Evolutionary conservation across 192 early-diverging fungal species (phyloP), one percentile per base, ranked within the genome.

Genomic region (Haplosporangium gracile): DNA sequence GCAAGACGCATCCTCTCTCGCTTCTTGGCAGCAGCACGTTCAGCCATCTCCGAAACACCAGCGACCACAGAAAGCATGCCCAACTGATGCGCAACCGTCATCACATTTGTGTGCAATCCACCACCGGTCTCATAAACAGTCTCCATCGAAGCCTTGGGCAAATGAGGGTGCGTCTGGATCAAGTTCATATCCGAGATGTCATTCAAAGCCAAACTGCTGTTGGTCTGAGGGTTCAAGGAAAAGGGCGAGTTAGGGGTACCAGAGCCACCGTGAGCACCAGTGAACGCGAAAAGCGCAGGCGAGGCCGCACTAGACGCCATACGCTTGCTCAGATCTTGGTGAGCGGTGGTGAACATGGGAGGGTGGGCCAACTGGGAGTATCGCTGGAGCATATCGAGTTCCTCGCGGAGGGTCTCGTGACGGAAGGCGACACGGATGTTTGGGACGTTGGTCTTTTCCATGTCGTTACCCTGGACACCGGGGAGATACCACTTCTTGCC

Each of bases 371-470:
- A 43, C 68, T 86, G 78, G 8, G 89, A 90, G 72, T 91, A 93
- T 1, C 90, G 82, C 76, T 82, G 82, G 24, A 93, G 60, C 77
- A 91, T 90, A 36, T 88, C 74, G 18, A 91, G 91, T 88, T 99
- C 98, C 84, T 98, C 96, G 85, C 92, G 93, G 16, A 99, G 87
- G 4, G 97, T 98, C 72, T 96, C 93, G 81, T 97, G 93, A 29
- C 98, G 94, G 90, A 95, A 97, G 5, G 92, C 90, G 24, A 97
- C 88, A 42, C 98, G 94, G 81, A 96, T 96, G 83, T 96, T 92
- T 26, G 98, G 97, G 38, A 98, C 97, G 80, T 99, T 99, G 70
- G 97, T 98, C 89, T 96, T 97, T 53, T 95, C 94, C 80, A 98
- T 97, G 75, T 96, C 97, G 72, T 97, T 97, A 38, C 94, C 95